Percentiles rank a stretch among this genome's conserved stretches.
phyloP scores from a whole-genome alignment of 495 filamentous ascomycete species.

The Xylaria venustula region DNA sequence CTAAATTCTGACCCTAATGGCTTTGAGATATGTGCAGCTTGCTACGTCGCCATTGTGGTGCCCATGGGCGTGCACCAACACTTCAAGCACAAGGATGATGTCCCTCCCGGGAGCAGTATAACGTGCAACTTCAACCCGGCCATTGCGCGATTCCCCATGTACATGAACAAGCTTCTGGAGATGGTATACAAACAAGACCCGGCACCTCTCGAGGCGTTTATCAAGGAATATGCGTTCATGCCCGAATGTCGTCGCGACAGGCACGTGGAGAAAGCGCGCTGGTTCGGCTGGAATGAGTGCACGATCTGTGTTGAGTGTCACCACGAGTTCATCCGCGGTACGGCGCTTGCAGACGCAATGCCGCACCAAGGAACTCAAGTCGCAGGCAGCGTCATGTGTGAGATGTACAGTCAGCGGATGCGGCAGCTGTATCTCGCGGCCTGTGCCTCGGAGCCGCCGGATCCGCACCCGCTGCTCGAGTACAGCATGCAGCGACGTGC shows the following conservation, averaged over 20 bases:
- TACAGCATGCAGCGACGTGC: neutral
- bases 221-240: slow-evolving; percentile 1
- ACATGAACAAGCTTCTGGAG: neutral
- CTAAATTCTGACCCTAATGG: neutral
- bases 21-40: slow-evolving; percentile 4
- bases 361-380: neutral
- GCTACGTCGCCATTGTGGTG: neutral
- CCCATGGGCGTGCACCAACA: slow-evolving; percentile 1
- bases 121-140: slow-evolving; percentile 2
- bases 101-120: neutral
- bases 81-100: slow-evolving; percentile 1
- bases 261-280: neutral
- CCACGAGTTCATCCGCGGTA: slow-evolving; percentile 6
- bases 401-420: slow-evolving; percentile 12
- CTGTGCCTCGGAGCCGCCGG: neutral
- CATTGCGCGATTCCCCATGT: slow-evolving; percentile 1
- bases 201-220: neutral
- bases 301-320: neutral
- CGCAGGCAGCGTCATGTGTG: neutral
- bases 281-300: slow-evolving; percentile 8
- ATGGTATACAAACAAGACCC: slow-evolving; percentile 10
- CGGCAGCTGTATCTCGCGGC: slow-evolving; percentile 5
- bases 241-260: neutral
- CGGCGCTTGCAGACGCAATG: slow-evolving; percentile 1
- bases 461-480: neutral